Conservation (phyloP, 371 early-diverging fungal species). For the Apophysomyces trapeziformis region DNA sequence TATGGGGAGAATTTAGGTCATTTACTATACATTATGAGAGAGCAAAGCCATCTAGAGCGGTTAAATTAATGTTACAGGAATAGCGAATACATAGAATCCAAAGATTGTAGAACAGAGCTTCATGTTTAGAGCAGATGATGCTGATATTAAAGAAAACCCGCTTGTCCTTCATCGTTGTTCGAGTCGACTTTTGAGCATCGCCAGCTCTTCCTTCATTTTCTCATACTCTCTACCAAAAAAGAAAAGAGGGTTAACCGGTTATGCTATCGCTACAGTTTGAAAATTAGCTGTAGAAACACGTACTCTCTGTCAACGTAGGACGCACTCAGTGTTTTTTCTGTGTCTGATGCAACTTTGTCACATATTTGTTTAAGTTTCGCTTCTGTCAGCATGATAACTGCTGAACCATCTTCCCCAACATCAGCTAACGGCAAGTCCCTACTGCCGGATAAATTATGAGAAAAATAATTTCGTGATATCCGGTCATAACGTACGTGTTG, state of each 20-base stretch:
- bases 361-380: conserved; percentile 3
- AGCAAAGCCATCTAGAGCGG: too few relatives aligned
- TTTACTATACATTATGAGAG: too few relatives aligned
- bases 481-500: too few relatives aligned
- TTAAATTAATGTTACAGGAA: too few relatives aligned
- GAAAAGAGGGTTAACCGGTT: background rate
- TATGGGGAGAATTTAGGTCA: too few relatives aligned
- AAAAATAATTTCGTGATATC: too few relatives aligned
- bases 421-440: too few relatives aligned
- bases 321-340: background rate
- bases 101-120: too few relatives aligned
- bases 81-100: too few relatives aligned
- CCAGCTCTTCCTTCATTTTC: background rate
- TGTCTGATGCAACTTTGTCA: background rate
- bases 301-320: background rate
- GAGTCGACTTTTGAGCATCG: background rate
- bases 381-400: background rate
- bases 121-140: background rate
- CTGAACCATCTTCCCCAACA: background rate
- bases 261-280: too few relatives aligned
- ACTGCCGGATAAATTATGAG: too few relatives aligned
- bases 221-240: background rate
- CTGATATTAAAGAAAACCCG: background rate
- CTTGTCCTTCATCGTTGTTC: background rate
- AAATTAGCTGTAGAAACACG: background rate